Evolutionary conservation across 192 early-diverging fungal genomes (phyloP).

Genomic region (Globomyces pollinis-pini): DNA sequence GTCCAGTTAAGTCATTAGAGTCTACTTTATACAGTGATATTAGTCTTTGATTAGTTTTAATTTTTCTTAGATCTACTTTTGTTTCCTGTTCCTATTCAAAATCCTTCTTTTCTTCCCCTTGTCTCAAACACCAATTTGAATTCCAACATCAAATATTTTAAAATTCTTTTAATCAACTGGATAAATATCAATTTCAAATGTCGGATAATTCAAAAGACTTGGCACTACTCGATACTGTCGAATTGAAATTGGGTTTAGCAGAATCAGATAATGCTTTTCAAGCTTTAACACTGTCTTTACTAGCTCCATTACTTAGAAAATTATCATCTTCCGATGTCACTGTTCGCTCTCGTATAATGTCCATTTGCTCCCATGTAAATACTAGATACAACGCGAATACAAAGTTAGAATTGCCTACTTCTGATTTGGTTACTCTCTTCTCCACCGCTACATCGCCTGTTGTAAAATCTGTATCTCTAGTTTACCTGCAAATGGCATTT

Average conservation of each 20-base stretch:
- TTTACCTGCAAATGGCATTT: slow-evolving; percentile 80
- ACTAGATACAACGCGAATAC: slow-evolving; percentile 65
- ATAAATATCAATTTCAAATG: no score
- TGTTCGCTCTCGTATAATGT: slow-evolving; percentile 57
- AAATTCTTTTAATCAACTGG: no score
- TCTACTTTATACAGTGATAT: no score
- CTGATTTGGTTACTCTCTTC: slow-evolving; percentile 56
- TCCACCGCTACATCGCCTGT: slow-evolving; percentile 24
- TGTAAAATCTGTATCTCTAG: slow-evolving; percentile 70
- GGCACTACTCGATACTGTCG: slow-evolving; percentile 66
- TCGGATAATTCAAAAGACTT: neutral
- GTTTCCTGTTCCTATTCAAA: no score
- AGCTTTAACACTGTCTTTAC: slow-evolving; percentile 49
- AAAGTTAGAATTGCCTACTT: slow-evolving; percentile 52
- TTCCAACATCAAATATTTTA: no score
- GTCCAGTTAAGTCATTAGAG: no score
- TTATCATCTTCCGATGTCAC: slow-evolving; percentile 38
- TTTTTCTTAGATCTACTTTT: no score
- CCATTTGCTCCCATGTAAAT: slow-evolving; percentile 74
- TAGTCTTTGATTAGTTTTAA: no score
- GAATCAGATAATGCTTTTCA: slow-evolving; percentile 63
- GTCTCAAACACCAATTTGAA: no score
- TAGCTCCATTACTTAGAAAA: slow-evolving; percentile 64
- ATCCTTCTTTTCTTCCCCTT: no score
- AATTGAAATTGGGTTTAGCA: slow-evolving; percentile 65